Base-by-base conservation (phyloP, 768 basidiomycete species). In the Ephemerocybe angulata region DNA sequence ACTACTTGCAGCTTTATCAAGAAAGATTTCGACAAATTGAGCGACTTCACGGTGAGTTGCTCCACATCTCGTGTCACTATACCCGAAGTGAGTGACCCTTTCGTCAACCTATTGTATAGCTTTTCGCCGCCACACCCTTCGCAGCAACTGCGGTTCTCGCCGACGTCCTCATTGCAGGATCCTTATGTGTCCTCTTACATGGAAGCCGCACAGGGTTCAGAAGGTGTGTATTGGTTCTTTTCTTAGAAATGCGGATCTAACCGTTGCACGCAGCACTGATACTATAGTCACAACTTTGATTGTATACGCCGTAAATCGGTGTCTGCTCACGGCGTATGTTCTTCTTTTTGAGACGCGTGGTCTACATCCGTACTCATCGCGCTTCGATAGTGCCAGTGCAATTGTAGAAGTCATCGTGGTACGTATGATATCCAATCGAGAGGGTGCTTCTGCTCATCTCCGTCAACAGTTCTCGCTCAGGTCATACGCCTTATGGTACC, bases 221-320 rank as follows among this genome's bases (percentile, higher is more conserved):
- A 46, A 63, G 62, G 76, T 76, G 50, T 29, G 63, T 19, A 11
- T n/a, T 38, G 38, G 7, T 8, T 19, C 5, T 19, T n/a, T 22
- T 22, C 15, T 29, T 19, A 44, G 25, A 30, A 25, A 50, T 51
- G 6, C 50, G 10, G 1, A 28, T 4, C 7, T 4, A 33, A 17
- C 21, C n/a, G n/a, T n/a, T n/a, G n/a, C n/a, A n/a, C n/a, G n/a
- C 49, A 79, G 78, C 27, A 78, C 78, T 2, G 74, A 77, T 47
- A 67, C 63, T 1, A 54, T 79, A 12, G 64, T 80, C 15, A 73
- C 73, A 15, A 69, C 64, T 1, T 63, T 80, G 24, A 80, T 79
- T 4, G 62, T 80, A 24, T 80, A 76, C 56, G 75, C 79, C 4
- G 76, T 80, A 57, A 79, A 79, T 56, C 77, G 78, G 4, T 79